Evolutionary conservation across 352 stramenopile genomes (phyloP), one percentile per base, ranked within the genome.

Genomic region (Plasmopara muralis): DNA sequence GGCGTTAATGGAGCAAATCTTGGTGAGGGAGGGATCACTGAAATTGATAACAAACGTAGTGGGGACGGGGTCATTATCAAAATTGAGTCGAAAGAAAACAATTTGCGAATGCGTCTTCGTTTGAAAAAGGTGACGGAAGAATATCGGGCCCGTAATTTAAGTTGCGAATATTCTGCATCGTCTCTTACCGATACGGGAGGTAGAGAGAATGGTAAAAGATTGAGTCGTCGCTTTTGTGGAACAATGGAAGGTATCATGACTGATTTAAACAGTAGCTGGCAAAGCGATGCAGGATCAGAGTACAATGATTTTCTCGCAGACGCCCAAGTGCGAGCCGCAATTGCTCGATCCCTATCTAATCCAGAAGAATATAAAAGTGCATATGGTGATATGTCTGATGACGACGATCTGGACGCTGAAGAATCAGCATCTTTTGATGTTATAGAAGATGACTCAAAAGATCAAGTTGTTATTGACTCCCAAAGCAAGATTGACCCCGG

Each of bases 231-330:
- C 14, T 66, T 78, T 7, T 61, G 55, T 55, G 55, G 48, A 0
- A 78, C 71, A 3, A 55, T 66, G 18, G 69, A 76, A 34, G 56
- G 60, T 16, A 49, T 41, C 14, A 47, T 68, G 34, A 61, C 39
- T 44, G 56, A 86, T 20, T 65, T 74, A 15, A 69, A 87, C 6
- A 65, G 70, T 46, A 83, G 68, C 20, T 88, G 82, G 77, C 66
- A 68, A 43, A 89, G 77, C 39, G 83, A 92, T 54, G 67, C 72
- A 13, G 81, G 72, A 4, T 89, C 77, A 0, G 75, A 91, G 57
- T 89, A 87, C 47, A 89, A 71, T 44, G 80, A 89, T 54, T 88
- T 89, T 35, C 53, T 91, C 6, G 66, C 70, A 0, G 80, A 91
- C 43, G 75, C 80, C n/a, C 75, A 89, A 40, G 83, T 91, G 80